phyloP scores from a whole-genome alignment of 179 eudicot genomes.

The Dionaea muscipula region DNA sequence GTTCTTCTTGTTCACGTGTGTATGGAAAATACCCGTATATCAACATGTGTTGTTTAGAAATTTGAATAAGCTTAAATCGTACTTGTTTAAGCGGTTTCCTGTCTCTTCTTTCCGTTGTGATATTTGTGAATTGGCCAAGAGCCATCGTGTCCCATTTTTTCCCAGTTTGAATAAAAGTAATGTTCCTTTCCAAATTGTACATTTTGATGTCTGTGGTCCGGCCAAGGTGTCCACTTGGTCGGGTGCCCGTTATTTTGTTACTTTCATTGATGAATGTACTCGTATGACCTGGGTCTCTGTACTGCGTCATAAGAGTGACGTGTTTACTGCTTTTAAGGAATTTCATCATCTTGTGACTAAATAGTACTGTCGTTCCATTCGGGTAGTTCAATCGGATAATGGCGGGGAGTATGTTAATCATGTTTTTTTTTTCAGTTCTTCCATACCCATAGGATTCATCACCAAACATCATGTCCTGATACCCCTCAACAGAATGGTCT shows the following conservation, averaged over 20 bases:
- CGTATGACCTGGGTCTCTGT: neutral
- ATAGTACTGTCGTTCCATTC: neutral
- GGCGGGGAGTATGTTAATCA: neutral
- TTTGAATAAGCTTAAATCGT: too few species aligned
- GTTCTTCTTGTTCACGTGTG: too few species aligned
- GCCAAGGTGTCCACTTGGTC: neutral
- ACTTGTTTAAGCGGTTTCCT: too few species aligned
- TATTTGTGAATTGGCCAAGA: too few species aligned
- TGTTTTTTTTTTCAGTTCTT: neutral
- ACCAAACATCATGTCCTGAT: neutral
- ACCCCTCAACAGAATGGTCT: conserved; percentile 6
- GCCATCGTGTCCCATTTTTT: too few species aligned
- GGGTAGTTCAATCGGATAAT: neutral
- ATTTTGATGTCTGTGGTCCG: conserved; percentile 2
- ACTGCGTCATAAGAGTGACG: neutral
- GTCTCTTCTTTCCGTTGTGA: too few species aligned
- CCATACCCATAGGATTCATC: neutral
- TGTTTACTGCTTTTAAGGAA: neutral
- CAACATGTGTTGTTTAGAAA: too few species aligned
- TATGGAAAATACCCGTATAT: too few species aligned
- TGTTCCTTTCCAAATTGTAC: neutral
- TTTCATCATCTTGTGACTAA: too few species aligned
- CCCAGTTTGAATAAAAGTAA: neutral
- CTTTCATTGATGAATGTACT: conserved; percentile 2
- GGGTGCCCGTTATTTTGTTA: neutral